Percentiles rank a stretch among this genome's conserved stretches.
Evolutionary conservation across 305 asterid species (phyloP).

Genomic region (Withania somnifera): DNA sequence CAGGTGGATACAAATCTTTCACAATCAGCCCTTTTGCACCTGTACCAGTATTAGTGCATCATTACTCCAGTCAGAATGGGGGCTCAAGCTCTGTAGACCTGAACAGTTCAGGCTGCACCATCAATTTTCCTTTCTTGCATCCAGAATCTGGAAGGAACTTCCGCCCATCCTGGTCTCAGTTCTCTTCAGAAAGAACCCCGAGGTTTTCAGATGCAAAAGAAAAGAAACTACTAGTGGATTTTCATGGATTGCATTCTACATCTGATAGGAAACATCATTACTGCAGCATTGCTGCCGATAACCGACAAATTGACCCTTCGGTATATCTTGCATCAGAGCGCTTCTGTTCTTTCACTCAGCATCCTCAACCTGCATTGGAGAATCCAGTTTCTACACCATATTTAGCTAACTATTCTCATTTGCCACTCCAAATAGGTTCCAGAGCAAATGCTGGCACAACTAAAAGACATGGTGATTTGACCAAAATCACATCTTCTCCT

Average conservation of each 20-base stretch:
- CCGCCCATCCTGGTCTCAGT: constrained; percentile 24
- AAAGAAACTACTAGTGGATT: constrained; percentile 15
- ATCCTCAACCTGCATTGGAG: constrained; percentile 12
- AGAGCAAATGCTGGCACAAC: constrained; percentile 15
- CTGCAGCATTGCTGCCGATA: constrained; percentile 16
- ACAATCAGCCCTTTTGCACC: constrained; percentile 10
- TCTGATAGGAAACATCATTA: constrained; percentile 16
- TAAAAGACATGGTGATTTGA: constrained; percentile 14
- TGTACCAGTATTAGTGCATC: constrained; percentile 10
- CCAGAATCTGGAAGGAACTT: constrained; percentile 25
- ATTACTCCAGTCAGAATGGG: constrained; percentile 13
- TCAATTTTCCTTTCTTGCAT: constrained; percentile 41
- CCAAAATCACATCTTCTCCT: constrained; percentile 19
- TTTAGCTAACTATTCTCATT: constrained; percentile 7
- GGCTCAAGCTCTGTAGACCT: constrained; percentile 13
- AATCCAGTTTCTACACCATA: constrained; percentile 14
- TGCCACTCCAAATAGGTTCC: constrained; percentile 24
- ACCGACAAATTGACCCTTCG: constrained; percentile 17
- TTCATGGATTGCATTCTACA: constrained; percentile 14
- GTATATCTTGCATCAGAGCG: constrained; percentile 15
- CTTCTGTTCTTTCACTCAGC: constrained; percentile 8
- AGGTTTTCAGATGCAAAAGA: constrained; percentile 16
- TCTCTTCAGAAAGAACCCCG: constrained; percentile 28
- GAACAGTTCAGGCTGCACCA: constrained; percentile 18
- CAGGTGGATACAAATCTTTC: constrained; percentile 16